A percentile compares a stretch with the other conserved stretches of the same genome.
phyloP scores from a whole-genome alignment of 2,329 filamentous ascomycete genomes.

The Fonsecaea multimorphosa region DNA sequence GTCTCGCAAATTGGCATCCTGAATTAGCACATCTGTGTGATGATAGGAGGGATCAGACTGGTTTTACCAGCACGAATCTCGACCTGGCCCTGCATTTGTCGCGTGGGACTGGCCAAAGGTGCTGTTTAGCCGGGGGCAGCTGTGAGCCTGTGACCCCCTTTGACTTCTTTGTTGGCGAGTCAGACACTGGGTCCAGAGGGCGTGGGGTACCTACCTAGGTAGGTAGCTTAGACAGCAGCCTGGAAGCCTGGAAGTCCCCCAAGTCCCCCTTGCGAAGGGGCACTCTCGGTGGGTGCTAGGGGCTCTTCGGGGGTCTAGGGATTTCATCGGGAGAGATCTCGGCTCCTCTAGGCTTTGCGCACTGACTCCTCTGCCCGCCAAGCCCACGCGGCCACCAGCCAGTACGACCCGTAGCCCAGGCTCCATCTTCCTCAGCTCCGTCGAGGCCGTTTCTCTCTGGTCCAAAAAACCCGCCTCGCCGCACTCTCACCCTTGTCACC shows the following conservation, averaged over 20 bases:
- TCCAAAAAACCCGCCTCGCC: not conserved
- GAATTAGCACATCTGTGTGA: constrained; percentile 13
- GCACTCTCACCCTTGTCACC: constrained; percentile 8
- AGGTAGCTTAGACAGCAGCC: not conserved
- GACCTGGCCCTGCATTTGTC: constrained; percentile 3
- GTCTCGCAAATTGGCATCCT: constrained; percentile 14
- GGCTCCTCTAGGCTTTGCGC: constrained; percentile 10
- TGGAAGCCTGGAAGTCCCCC: not conserved
- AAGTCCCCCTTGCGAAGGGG: no score
- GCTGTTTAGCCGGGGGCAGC: constrained; percentile 14
- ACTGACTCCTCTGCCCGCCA: constrained; percentile 14
- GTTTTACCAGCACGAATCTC: constrained; percentile 17
- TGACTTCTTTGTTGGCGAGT: constrained; percentile 7
- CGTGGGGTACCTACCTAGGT: no score
- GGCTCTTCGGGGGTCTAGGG: not conserved
- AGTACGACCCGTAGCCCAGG: not conserved
- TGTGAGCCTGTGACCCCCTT: constrained; percentile 4
- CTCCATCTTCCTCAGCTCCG: constrained; percentile 5
- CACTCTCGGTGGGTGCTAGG: not conserved
- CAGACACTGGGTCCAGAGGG: not conserved
- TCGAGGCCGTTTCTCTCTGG: not conserved
- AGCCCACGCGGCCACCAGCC: constrained; percentile 15
- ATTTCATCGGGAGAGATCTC: constrained; percentile 22
- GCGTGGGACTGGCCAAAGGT: constrained; percentile 25
- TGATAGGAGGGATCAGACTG: constrained; percentile 8